Conservation (phyloP, 148 eudicot genomes). For the Salicornia ramosissima region DNA sequence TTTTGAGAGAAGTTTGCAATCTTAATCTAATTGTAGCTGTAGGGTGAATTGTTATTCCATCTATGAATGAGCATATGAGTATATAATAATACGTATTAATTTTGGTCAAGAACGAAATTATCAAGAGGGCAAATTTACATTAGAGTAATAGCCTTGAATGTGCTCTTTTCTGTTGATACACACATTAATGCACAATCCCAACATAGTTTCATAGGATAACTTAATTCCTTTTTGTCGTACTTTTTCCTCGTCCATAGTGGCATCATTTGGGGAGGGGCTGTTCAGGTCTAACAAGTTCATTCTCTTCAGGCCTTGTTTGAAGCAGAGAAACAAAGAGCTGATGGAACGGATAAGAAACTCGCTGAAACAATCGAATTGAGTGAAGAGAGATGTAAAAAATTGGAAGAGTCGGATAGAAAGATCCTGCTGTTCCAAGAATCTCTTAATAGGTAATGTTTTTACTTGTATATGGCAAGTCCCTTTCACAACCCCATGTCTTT, state of each 20-base stretch:
- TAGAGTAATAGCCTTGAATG: neutral
- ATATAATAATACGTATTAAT: too few species aligned
- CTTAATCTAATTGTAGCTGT: too few species aligned
- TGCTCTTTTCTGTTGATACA: neutral
- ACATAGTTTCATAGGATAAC: constrained; percentile 7
- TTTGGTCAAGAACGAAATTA: neutral
- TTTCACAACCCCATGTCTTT: neutral
- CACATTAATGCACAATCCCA: neutral
- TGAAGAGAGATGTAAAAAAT: constrained; percentile 59
- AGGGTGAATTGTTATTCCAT: neutral
- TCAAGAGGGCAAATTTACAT: neutral
- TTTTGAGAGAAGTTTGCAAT: too few species aligned
- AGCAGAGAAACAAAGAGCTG: constrained; percentile 62
- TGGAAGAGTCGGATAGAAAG: constrained; percentile 74
- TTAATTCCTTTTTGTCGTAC: neutral
- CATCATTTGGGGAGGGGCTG: neutral
- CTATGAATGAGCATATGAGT: neutral
- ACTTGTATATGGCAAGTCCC: neutral
- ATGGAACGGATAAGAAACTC: constrained; percentile 55
- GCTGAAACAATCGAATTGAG: constrained; percentile 45
- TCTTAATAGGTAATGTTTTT: constrained; percentile 50
- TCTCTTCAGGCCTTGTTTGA: constrained; percentile 51
- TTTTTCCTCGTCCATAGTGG: neutral
- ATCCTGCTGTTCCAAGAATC: constrained; percentile 67
- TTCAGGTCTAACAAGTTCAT: neutral